Base-by-base conservation (phyloP, 2,329 filamentous ascomycete species). In the Penicillium rolfsii region DNA sequence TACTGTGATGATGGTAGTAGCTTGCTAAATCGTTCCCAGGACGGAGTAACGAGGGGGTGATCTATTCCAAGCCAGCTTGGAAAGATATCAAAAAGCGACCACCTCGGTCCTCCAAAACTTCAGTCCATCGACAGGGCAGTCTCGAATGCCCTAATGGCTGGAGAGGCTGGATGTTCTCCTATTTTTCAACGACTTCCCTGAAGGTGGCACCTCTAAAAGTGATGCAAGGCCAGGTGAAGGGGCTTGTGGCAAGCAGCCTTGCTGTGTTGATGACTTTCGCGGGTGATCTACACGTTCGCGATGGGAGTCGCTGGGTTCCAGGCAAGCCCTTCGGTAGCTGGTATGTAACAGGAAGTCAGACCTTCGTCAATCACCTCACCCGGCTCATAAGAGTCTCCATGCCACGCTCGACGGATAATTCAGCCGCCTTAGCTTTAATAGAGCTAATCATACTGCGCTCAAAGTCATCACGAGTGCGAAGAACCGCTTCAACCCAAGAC, bases 301-400 rank as follows among this genome's bases (percentile, higher is more conserved):
- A 33, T 19, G 2, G 9, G 4, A 9, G n/a, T 2, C 30, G 14
- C 5, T 16, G 16, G 26, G 26, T 30, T 48, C n/a, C 14, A n/a
- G 26, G 8, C 16, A 19, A 2, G 9, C 28, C 28, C 11, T 46
- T 22, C 2, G 14, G 9, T 35, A 4, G 30, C 48, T 11, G 9
- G 19, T 22, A 9, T 11, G 19, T n/a, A n/a, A 33, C 3, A 33
- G n/a, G 33, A 19, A 14, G 12, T 6, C 28, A 35, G 4, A 9
- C 35, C 35, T 12, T 3, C 0, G 9, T 22, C 38, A n/a, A 45
- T 74, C 67, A 96, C 78, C 93, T 95, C 52, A 97, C 87, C 79
- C 91, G 94, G 64, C 91, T 88, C 94, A 99, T 97, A 64, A 99
- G 91, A 2, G 95, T 98, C 79, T 98, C 94, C 19, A 86, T 79